Evolutionary conservation across 352 stramenopile species (phyloP), one percentile per base, ranked within the genome.

Genomic region (Thalassiosira hispida): DNA sequence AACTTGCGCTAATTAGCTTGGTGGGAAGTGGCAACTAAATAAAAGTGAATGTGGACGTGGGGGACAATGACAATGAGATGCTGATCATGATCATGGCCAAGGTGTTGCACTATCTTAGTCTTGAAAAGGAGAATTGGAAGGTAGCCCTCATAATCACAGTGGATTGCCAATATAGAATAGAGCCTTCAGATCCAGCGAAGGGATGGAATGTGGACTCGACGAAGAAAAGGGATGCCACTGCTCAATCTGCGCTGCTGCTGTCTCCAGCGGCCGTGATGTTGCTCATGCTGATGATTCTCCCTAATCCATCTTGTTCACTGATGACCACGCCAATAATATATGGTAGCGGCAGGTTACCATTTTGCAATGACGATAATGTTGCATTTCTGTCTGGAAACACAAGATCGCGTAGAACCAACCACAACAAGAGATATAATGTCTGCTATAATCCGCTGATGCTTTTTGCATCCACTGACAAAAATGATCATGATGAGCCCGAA

Each of bases 371-470:
- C 12, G 14, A 27, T 16, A 1, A 31, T 31, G 14, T 16, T 63
- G 20, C 31, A 49, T 27, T 31, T 16, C 5, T 33, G 11, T 18
- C 8, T 47, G 11, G 4, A 12, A 38, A 29, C 16, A n/a, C 55
- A 29, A 63, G 23, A 46, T n/a, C 14, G 18, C 29, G 14, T 31
- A 63, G 29, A 16, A 29, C 29, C 12, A 63, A 63, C 55, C 29
- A 63, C 18, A 31, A 63, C 14, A 63, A 31, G 49, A 49, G 3
- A 38, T 8, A n/a, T n/a, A n/a, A n/a, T n/a, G n/a, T n/a, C n/a
- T n/a, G n/a, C n/a, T n/a, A n/a, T n/a, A n/a, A n/a, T n/a, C n/a
- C 27, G 27, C 11, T 4, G 40, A 22, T 14, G 2, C n/a, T 63
- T 27, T n/a, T 11, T 63, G 25, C 29, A 16, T 29, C 55, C 12